These are phyloP conservation scores for Talaromyces atroroseus DNA, from an alignment of 2,329 filamentous ascomycete genomes.

Conservation along the genomic window DNA sequence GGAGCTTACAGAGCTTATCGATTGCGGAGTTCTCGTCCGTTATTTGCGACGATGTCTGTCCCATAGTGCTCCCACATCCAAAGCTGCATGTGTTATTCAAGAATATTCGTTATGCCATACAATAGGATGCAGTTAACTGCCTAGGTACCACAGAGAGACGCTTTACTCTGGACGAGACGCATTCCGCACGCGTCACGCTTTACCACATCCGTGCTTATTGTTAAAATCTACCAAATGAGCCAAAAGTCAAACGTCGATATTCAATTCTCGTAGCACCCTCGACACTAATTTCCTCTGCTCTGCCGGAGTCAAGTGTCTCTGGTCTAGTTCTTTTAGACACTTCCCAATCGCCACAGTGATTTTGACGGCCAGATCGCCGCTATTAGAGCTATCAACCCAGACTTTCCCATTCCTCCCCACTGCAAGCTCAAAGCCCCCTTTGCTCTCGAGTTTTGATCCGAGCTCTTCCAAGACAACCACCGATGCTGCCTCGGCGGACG, in stretches of 20 bases:
- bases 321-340: constrained; percentile 72
- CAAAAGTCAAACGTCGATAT: constrained; percentile 24
- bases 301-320: constrained; percentile 40
- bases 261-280: constrained; percentile 39
- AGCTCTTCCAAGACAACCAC: constrained; percentile 74
- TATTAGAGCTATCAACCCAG: constrained; percentile 72
- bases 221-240: not conserved
- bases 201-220: constrained; percentile 1
- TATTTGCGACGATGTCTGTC: constrained; percentile 19
- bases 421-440: constrained; percentile 77
- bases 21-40: constrained; percentile 3
- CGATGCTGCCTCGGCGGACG: constrained; percentile 51
- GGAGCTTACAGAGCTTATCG: constrained; percentile 1
- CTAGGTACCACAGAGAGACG: too few species aligned
- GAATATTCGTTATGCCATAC: too few species aligned
- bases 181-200: constrained; percentile 1
- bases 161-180: too few species aligned
- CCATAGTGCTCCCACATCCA: constrained; percentile 14
- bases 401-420: constrained; percentile 88
- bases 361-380: constrained; percentile 52
- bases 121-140: too few species aligned
- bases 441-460: constrained; percentile 60
- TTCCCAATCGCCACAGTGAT: constrained; percentile 72
- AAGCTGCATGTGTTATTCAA: too few species aligned
- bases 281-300: constrained; percentile 45